Evolutionary conservation across 2,329 filamentous ascomycete genomes (phyloP), one percentile per base, ranked within the genome.

Genomic region (Pseudogymnoascus sp.): DNA sequence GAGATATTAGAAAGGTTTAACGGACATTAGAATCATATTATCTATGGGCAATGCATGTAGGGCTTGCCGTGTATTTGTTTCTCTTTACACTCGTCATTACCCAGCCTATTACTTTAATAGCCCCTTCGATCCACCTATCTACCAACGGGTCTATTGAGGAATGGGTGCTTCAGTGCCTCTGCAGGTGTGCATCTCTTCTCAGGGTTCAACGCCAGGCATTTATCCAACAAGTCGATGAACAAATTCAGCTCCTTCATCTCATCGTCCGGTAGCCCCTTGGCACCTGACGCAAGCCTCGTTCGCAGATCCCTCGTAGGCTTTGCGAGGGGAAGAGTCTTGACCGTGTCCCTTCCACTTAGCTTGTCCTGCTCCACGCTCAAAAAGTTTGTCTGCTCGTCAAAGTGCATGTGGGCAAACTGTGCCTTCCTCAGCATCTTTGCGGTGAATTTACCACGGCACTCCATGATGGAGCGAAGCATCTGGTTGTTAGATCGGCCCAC

Each of bases 401-500:
- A 97, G 74, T 96, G 90, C 70, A 87, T 78, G 41, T 82, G 81
- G 12, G 87, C 85, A 63, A 95, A 81, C 65, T 90, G 82, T 2
- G 92, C 91, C 59, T 89, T 88, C 68, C 90, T 91, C 70, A 96
- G 86, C 64, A 97, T 80, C 74, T 97, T 97, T 54, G 89, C 86
- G 30, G 90, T 92, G 65, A 97, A 87, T 74, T 92, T 95, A 70
- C 94, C 94, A 57, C 95, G 87, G 68, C 93, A 92, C 72, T 99
- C 93, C 86, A 97, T 96, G 68, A 99, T 96, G 18, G 89, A 87
- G 65, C 90, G 89, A 63, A 99, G 84, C 94, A 99, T 99, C 77
- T 96, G 92, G 72, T 99, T 99, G 78, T 99, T 99, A 76, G 90
- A 94, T 66, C 90, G 85, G 63, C 94, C 94, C 1, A 91, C 92